These are phyloP conservation scores for Cichorium intybus DNA, from an alignment of 140 eudicot species.

Conservation along the genomic window DNA sequence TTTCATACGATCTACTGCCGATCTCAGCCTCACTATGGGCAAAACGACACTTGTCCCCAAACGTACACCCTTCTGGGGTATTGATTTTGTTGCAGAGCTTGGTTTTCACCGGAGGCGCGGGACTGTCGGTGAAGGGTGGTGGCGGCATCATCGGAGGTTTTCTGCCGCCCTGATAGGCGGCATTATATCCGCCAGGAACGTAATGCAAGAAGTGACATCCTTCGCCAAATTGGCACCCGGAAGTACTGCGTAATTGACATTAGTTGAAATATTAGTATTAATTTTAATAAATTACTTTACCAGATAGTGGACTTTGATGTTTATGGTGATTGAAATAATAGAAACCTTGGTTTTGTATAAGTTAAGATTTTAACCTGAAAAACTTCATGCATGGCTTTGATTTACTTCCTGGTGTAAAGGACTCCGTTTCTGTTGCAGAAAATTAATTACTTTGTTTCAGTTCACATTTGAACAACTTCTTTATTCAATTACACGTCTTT, in stretches of 20 bases:
- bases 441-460: conserved; percentile 57
- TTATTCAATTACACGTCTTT: conserved; percentile 21
- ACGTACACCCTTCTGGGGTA: conserved; percentile 61
- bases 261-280: too few species aligned
- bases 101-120: conserved; percentile 31
- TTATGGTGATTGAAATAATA: too few species aligned
- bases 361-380: conserved; percentile 87
- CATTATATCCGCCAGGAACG: conserved; percentile 57
- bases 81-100: conserved; percentile 47
- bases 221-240: conserved; percentile 80
- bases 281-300: conserved; percentile 18
- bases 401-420: conserved; percentile 90
- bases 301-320: conserved; percentile 13
- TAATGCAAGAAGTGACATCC: conserved; percentile 75
- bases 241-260: conserved; percentile 74
- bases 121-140: too few species aligned
- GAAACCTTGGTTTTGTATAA: conserved; percentile 49
- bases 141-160: conserved; percentile 44
- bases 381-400: conserved; percentile 99
- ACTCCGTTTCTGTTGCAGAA: conserved; percentile 82
- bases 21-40: conserved; percentile 60
- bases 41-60: conserved; percentile 48
- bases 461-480: conserved; percentile 22
- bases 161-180: conserved; percentile 44
- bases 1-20: conserved; percentile 37